Evolutionary conservation across 805 yeast genomes (phyloP).

Genomic region (Pichia nakasei): DNA sequence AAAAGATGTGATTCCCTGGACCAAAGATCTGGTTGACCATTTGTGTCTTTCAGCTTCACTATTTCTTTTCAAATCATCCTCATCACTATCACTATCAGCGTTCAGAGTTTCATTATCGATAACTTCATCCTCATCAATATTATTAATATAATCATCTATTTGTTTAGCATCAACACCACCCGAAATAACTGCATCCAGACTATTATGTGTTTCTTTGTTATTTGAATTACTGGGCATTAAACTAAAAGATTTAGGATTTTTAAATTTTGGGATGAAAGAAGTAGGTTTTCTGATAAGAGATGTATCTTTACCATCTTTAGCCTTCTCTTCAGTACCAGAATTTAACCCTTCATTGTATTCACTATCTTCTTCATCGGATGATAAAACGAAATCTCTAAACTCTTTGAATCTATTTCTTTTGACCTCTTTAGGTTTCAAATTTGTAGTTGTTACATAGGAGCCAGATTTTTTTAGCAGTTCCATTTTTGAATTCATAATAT

Average conservation of each 20-base stretch:
- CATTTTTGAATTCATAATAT: constrained; percentile 18
- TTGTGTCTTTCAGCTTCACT: not conserved
- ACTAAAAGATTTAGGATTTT: not conserved
- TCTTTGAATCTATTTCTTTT: not conserved
- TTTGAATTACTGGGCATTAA: not conserved
- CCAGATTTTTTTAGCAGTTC: constrained; percentile 18
- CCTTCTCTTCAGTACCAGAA: constrained; percentile 1
- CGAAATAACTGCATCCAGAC: no score
- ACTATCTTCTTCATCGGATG: constrained; percentile 10
- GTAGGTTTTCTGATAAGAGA: not conserved
- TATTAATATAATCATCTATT: not conserved
- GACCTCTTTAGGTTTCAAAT: constrained; percentile 6
- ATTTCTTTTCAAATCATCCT: not conserved
- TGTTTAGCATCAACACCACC: not conserved
- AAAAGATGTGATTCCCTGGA: constrained; percentile 22
- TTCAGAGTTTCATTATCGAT: not conserved
- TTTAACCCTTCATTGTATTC: no score
- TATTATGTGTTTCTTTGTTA: not conserved
- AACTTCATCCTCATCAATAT: not conserved
- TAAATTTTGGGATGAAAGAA: not conserved
- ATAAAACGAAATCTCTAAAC: constrained; percentile 3
- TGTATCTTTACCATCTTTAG: not conserved
- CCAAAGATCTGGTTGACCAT: constrained; percentile 23
- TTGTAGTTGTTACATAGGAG: constrained; percentile 19
- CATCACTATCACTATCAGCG: not conserved